A percentile compares a stretch with the other conserved stretches of the same genome.
These are phyloP conservation scores for Stachybotrys echinatus DNA, from an alignment of 2,329 filamentous ascomycete species.

Conservation along the genomic window DNA sequence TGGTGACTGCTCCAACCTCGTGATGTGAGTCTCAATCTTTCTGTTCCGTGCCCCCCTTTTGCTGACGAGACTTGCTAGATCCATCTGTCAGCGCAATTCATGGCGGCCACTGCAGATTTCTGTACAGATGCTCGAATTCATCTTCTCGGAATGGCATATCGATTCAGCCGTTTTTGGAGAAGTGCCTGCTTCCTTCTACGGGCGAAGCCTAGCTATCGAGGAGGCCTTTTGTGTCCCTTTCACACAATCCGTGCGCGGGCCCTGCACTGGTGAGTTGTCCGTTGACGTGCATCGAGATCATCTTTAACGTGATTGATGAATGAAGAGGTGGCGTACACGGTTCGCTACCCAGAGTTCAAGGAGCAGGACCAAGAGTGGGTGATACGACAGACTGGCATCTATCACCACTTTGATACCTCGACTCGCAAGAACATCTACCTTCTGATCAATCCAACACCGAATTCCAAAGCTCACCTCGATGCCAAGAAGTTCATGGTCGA, in stretches of 20 bases:
- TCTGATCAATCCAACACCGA: constrained; percentile 16
- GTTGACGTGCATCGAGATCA: not conserved
- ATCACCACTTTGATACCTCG: constrained; percentile 14
- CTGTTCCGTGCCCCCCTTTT: not conserved
- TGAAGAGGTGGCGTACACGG: constrained; percentile 18
- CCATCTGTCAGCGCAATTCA: constrained; percentile 21
- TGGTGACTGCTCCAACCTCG: constrained; percentile 2
- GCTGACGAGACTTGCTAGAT: constrained; percentile 10
- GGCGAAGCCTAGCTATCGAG: constrained; percentile 17
- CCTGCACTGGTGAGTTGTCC: constrained; percentile 12
- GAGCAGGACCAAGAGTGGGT: constrained; percentile 14
- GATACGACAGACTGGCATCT: constrained; percentile 20
- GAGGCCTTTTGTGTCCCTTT: constrained; percentile 18
- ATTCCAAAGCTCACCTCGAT: constrained; percentile 14
- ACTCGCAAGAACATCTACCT: constrained; percentile 15
- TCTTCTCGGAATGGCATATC: constrained; percentile 15
- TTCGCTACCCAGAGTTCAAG: constrained; percentile 22
- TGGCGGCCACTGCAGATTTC: constrained; percentile 20
- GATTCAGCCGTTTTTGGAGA: constrained; percentile 13
- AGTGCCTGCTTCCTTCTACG: constrained; percentile 20
- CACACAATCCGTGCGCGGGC: constrained; percentile 9
- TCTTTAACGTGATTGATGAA: not conserved
- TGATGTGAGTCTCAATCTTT: constrained; percentile 5
- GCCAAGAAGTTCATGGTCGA: constrained; percentile 7
- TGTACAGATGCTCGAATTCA: constrained; percentile 13